Conservation (phyloP, 1,284 basidiomycete species). For the Apiotrichum sp. region DNA sequence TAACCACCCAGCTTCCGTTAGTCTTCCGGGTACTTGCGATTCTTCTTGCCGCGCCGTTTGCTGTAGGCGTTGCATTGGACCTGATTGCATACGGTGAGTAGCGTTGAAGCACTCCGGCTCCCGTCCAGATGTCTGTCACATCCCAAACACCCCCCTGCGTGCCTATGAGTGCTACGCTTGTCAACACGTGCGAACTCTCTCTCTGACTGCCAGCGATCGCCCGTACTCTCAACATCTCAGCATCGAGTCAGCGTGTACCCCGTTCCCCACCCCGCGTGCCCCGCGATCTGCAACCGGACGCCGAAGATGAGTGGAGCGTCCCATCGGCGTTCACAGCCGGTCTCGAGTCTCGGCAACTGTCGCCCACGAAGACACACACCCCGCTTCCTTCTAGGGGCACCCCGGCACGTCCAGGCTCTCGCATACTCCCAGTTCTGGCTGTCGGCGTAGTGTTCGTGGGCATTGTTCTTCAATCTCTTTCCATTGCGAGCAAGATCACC, state of each 20-base stretch:
- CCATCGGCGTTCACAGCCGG: background rate
- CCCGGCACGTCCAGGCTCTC: background rate
- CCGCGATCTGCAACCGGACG: constrained; percentile 1
- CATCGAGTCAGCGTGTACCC: constrained; percentile 29
- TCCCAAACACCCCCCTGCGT: too few relatives aligned
- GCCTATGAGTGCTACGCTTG: too few relatives aligned
- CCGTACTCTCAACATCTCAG: constrained; percentile 34
- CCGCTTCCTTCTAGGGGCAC: background rate
- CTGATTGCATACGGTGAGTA: constrained; percentile 33
- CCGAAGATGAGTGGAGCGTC: constrained; percentile 4
- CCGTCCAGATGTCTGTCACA: too few relatives aligned
- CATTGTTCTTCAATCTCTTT: constrained; percentile 5
- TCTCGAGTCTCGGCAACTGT: constrained; percentile 2
- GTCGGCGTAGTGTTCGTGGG: background rate
- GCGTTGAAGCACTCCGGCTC: background rate
- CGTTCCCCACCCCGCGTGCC: constrained; percentile 24
- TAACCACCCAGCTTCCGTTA: constrained; percentile 23
- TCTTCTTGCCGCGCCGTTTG: constrained; percentile 28
- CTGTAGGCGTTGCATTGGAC: constrained; percentile 29
- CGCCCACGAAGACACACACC: background rate
- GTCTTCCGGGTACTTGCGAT: constrained; percentile 26
- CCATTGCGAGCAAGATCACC: background rate
- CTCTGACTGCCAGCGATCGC: constrained; percentile 24
- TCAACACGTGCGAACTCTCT: background rate
- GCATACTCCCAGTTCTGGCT: background rate